Base-by-base conservation (phyloP, 176 grass and related monocot species). In the Triticum dicoccoides region DNA sequence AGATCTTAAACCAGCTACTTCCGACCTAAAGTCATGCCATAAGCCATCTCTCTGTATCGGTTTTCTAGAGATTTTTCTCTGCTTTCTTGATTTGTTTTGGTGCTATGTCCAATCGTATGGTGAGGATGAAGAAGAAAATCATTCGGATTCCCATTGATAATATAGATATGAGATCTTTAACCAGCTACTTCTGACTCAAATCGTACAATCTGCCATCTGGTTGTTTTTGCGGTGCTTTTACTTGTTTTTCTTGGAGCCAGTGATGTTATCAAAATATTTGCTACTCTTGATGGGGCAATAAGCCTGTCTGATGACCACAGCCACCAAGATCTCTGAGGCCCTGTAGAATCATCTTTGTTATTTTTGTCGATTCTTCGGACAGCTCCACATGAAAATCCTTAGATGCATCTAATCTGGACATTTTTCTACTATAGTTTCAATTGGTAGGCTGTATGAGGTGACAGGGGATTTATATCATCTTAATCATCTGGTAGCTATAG, bases 281-380 rank as follows among this genome's bases (percentile, higher is more conserved):
- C 90, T 92, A 89, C 90, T 92, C 87, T 92, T 92, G 87, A 89
- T 84, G 84, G 61, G 91, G 33, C 25, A 1, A 2, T 0, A 61
- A 61, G 11, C 12, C 33, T n/a, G 58, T 11, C n/a, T 87, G 91
- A 92, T 89, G 84, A 92, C 30, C 84, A 80, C 52, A 87, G 65
- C 87, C 87, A 89, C 91, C 91, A 92, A 92, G 91, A 92, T 92
- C 84, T 92, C 91, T 89, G 91, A 92, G 87, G 87, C 64, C 24
- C 7, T 62, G 29, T 30, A 30, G 29, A 30, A 30, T 30, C 29
- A 30, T 30, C 29, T 30, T 30, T 30, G 0, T 33, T 73, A 18
- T 21, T n/a, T 42, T 72, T 72, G 15, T 54, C 2, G 51, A 54
- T 54, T 54, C 15, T 54, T 5, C 0, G 13, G 49, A 52, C 49